Evolutionary conservation across 331 rosid species (phyloP).

Genomic region (Quercus tomentella): DNA sequence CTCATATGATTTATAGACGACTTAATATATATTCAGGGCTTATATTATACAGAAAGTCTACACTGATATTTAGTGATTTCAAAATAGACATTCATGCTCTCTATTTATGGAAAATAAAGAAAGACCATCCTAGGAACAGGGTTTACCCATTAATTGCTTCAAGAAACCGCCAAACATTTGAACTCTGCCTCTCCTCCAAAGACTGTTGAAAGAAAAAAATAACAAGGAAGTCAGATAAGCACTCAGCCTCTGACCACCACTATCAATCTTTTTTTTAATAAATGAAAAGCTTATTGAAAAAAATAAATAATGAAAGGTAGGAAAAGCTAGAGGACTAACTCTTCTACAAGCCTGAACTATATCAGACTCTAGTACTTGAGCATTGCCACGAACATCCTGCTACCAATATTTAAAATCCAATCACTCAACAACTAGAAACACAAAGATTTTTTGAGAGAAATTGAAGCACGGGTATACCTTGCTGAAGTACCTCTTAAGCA

Average conservation of each 20-base stretch:
- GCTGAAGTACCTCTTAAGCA: slow-evolving; percentile 90
- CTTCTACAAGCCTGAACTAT: slow-evolving; percentile 86
- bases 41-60: background rate
- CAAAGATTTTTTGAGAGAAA: background rate
- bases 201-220: slow-evolving; percentile 51
- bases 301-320: background rate
- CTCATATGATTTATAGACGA: background rate
- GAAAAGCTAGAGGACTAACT: slow-evolving; percentile 46
- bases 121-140: background rate
- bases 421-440: slow-evolving; percentile 9
- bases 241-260: slow-evolving; percentile 17
- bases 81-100: background rate
- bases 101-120: background rate
- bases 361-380: slow-evolving; percentile 65
- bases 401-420: slow-evolving; percentile 26
- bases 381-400: slow-evolving; percentile 70
- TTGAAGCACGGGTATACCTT: slow-evolving; percentile 54
- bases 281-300: background rate
- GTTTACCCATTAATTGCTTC: slow-evolving; percentile 89
- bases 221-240: slow-evolving; percentile 19
- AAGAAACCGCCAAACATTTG: slow-evolving; percentile 86
- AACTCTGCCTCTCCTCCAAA: slow-evolving; percentile 75
- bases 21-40: background rate
- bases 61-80: background rate
- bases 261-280: background rate